phyloP scores from a whole-genome alignment of 78 protist genomes.

The Dictyostelium citrinum region DNA sequence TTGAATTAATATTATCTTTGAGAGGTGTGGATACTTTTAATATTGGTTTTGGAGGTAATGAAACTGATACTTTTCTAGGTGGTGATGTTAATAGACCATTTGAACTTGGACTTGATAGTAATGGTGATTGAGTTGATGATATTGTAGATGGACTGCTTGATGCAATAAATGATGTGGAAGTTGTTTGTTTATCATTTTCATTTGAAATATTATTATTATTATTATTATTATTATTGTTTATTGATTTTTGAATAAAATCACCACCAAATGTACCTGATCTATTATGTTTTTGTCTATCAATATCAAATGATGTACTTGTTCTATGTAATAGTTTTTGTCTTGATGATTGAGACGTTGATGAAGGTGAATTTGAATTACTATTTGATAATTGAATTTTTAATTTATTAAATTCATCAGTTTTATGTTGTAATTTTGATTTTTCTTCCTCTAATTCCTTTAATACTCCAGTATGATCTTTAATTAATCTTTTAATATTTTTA shows the following conservation, averaged over 20 bases:
- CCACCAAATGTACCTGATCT: conserved; percentile 12
- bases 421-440: conserved; percentile 9
- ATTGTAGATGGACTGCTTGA: neutral
- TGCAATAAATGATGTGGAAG: neutral
- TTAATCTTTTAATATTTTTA: conserved; percentile 39
- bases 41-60: conserved; percentile 11
- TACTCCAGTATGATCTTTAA: conserved; percentile 33
- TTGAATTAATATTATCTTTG: neutral
- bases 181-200: neutral
- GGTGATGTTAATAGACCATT: neutral
- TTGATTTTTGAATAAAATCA: neutral
- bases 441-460: conserved; percentile 63
- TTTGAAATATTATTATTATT: neutral
- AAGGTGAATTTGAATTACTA: neutral
- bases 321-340: neutral
- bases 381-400: conserved; percentile 32
- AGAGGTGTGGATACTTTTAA: neutral
- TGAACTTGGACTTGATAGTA: neutral
- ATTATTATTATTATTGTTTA: neutral
- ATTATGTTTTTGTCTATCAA: neutral
- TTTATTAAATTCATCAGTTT: conserved; percentile 12
- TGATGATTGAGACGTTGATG: neutral
- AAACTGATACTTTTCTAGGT: neutral
- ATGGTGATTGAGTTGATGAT: neutral
- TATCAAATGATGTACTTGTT: neutral